Conservation (phyloP, 208 protist genomes). For the Trypanosoma lewisi region DNA sequence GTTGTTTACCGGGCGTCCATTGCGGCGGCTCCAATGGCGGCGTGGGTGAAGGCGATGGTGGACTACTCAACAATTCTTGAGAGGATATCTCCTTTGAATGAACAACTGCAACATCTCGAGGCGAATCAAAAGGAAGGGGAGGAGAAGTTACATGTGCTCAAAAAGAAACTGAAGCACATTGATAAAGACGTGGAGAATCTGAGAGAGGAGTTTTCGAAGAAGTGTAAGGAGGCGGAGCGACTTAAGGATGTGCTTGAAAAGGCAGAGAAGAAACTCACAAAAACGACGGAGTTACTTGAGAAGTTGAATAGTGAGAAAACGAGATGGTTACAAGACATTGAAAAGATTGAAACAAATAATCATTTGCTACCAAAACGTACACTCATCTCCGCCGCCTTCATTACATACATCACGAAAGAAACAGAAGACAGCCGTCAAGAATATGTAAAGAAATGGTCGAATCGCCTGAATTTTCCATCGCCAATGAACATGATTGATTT, state of each 20-base stretch:
- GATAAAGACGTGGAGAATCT: slow-evolving; percentile 82
- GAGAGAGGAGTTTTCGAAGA: slow-evolving; percentile 81
- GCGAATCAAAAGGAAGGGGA: slow-evolving; percentile 71
- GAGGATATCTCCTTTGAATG: slow-evolving; percentile 82
- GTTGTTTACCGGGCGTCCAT: slow-evolving; percentile 89
- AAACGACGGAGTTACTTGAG: slow-evolving; percentile 91
- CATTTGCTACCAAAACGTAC: slow-evolving; percentile 77
- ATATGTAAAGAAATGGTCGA: slow-evolving; percentile 80
- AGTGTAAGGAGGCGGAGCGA: slow-evolving; percentile 93
- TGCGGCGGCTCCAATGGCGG: slow-evolving; percentile 95
- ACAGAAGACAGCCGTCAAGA: slow-evolving; percentile 81
- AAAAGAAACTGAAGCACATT: slow-evolving; percentile 87
- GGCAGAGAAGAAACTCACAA: slow-evolving; percentile 85
- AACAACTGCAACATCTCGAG: slow-evolving; percentile 83
- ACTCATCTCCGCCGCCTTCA: slow-evolving; percentile 88
- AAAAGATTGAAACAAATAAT: slow-evolving; percentile 64
- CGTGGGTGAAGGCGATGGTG: slow-evolving; percentile 96
- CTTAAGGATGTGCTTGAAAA: slow-evolving; percentile 86
- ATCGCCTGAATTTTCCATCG: slow-evolving; percentile 42
- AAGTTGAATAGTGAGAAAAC: slow-evolving; percentile 95
- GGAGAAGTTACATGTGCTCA: slow-evolving; percentile 69
- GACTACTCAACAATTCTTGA: slow-evolving; percentile 95
- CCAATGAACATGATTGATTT: slow-evolving; percentile 73
- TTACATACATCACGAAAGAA: slow-evolving; percentile 90
- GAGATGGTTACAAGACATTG: slow-evolving; percentile 90